Conservation (phyloP, 2,329 filamentous ascomycete genomes). For the Cordyceps militaris region DNA sequence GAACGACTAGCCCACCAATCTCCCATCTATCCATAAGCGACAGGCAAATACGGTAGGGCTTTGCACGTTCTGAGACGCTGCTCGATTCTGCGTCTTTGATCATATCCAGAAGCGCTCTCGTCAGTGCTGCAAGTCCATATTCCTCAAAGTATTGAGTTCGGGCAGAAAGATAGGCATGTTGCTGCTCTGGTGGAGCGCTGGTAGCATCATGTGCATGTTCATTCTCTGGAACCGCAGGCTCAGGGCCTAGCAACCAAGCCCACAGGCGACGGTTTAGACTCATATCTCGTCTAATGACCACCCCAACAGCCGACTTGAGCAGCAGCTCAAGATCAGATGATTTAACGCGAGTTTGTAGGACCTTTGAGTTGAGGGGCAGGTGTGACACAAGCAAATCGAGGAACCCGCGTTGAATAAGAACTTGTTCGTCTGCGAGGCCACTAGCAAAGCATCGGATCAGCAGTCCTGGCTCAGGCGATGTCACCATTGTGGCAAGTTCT, state of each 20-base stretch:
- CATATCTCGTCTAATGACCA: slow-evolving; percentile 90
- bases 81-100: slow-evolving; percentile 42
- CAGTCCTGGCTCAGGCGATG: slow-evolving; percentile 84
- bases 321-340: slow-evolving; percentile 72
- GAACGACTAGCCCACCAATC: slow-evolving; percentile 82
- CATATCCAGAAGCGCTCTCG: slow-evolving; percentile 68
- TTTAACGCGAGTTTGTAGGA: slow-evolving; percentile 70
- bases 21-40: slow-evolving; percentile 99
- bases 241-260: slow-evolving; percentile 90
- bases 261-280: slow-evolving; percentile 91
- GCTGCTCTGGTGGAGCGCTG: slow-evolving; percentile 33
- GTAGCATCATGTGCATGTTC: slow-evolving; percentile 43
- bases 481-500: slow-evolving; percentile 57
- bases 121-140: slow-evolving; percentile 68
- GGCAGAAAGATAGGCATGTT: slow-evolving; percentile 42
- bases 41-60: slow-evolving; percentile 83
- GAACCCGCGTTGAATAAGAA: slow-evolving; percentile 89
- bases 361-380: slow-evolving; percentile 73
- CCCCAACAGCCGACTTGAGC: slow-evolving; percentile 73
- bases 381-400: slow-evolving; percentile 88
- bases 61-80: slow-evolving; percentile 56
- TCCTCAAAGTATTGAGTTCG: slow-evolving; percentile 77
- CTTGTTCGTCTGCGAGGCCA: slow-evolving; percentile 77
- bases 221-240: slow-evolving; percentile 41
- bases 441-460: slow-evolving; percentile 87